phyloP scores from a whole-genome alignment of 306 rosid species.

The Mucuna pruriens region DNA sequence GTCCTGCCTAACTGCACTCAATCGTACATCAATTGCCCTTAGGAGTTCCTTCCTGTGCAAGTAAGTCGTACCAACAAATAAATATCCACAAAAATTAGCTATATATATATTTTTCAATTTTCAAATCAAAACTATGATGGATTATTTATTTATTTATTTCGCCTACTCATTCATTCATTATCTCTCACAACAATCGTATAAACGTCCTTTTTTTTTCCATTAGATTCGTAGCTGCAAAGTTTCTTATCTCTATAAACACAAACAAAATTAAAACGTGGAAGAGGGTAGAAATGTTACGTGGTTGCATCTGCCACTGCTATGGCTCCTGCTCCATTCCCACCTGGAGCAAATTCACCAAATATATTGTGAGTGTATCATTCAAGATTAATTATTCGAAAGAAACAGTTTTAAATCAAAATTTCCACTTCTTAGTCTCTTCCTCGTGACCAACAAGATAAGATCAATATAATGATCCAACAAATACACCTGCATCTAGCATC shows the following conservation, averaged over 20 bases:
- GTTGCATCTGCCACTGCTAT: constrained; percentile 83
- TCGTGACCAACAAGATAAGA: too few relatives aligned
- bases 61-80: background rate
- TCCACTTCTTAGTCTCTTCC: background rate
- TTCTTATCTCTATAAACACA: too few relatives aligned
- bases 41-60: constrained; percentile 85
- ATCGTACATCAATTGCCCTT: constrained; percentile 91
- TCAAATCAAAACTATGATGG: background rate
- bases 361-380: constrained; percentile 21
- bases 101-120: background rate
- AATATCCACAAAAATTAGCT: constrained; percentile 11
- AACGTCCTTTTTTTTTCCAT: background rate
- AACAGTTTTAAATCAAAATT: constrained; percentile 20
- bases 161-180: background rate
- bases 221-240: background rate
- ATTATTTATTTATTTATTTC: background rate
- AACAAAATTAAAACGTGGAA: constrained; percentile 22
- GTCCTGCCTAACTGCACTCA: constrained; percentile 84
- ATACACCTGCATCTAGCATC: background rate
- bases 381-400: constrained; percentile 6
- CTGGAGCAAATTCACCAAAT: constrained; percentile 59
- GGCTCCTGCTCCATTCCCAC: constrained; percentile 63
- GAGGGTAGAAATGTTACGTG: constrained; percentile 60
- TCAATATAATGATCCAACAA: background rate
- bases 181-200: background rate